Conservation (phyloP, 495 filamentous ascomycete genomes). For the Aspergillus egyptiacus region DNA sequence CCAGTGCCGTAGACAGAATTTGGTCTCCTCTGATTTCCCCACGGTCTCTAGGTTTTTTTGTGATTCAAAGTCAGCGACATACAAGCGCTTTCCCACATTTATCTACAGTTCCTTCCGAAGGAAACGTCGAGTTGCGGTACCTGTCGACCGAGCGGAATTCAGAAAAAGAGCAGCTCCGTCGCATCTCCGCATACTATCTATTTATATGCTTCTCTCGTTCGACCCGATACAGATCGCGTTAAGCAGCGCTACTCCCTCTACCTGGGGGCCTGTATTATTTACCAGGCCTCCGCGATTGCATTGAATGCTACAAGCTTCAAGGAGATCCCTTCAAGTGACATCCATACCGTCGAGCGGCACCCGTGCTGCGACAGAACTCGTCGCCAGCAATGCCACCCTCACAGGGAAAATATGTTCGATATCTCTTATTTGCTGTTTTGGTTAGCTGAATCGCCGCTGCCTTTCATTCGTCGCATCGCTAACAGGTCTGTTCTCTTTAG, state of each 20-base stretch:
- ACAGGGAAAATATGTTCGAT: constrained; percentile 70
- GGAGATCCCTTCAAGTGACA: not conserved
- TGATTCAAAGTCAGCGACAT: no score
- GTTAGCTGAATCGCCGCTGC: constrained; percentile 47
- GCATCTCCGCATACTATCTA: not conserved
- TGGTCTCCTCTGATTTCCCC: no score
- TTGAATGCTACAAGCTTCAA: not conserved
- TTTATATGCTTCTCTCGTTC: not conserved
- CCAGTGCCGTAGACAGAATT: not conserved
- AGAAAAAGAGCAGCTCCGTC: not conserved
- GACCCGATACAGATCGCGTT: not conserved
- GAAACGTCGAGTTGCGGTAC: not conserved
- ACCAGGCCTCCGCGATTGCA: no score
- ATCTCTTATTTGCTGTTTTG: constrained; percentile 80
- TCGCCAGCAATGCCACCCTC: constrained; percentile 56
- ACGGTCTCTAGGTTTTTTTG: not conserved
- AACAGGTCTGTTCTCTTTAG: constrained; percentile 32
- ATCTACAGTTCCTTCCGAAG: not conserved
- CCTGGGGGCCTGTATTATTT: no score
- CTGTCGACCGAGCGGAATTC: not conserved
- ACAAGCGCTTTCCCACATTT: not conserved
- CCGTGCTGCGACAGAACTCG: constrained; percentile 8
- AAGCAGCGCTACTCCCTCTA: not conserved
- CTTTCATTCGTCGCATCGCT: not conserved
- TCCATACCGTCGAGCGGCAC: not conserved